A percentile compares a stretch with the other conserved stretches of the same genome.
These are phyloP conservation scores for Neofusicoccum cordaticola DNA, from an alignment of 2,329 filamentous ascomycete species.

Conservation along the genomic window DNA sequence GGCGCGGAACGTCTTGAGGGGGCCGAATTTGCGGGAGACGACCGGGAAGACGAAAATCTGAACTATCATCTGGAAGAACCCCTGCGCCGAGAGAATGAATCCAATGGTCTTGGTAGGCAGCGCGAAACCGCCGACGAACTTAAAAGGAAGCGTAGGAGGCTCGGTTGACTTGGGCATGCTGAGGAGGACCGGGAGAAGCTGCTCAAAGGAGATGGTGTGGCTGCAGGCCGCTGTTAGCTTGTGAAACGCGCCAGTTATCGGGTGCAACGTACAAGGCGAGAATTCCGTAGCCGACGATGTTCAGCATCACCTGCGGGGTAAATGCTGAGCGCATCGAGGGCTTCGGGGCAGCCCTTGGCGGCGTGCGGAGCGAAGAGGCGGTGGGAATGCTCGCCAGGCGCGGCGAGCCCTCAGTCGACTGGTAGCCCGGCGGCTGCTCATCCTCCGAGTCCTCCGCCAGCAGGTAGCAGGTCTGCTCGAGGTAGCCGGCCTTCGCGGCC, in stretches of 20 bases:
- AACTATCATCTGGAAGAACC: slow-evolving; percentile 82
- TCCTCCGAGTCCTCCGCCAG: slow-evolving; percentile 56
- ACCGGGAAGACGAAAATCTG: slow-evolving; percentile 82
- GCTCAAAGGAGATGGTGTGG: slow-evolving; percentile 95
- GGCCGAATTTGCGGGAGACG: slow-evolving; percentile 71
- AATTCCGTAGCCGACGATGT: slow-evolving; percentile 87
- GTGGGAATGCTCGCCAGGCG: slow-evolving; percentile 40
- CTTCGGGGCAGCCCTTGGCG: slow-evolving; percentile 21
- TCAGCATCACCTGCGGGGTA: slow-evolving; percentile 78
- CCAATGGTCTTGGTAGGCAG: slow-evolving; percentile 82
- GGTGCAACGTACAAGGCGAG: slow-evolving; percentile 77
- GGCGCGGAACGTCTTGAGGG: slow-evolving; percentile 76
- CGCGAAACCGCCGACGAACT: slow-evolving; percentile 83
- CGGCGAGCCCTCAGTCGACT: slow-evolving; percentile 55
- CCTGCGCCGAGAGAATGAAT: slow-evolving; percentile 83
- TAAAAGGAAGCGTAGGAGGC: slow-evolving; percentile 69
- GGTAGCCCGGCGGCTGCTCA: slow-evolving; percentile 67
- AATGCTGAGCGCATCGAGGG: slow-evolving; percentile 59
- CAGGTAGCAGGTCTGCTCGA: slow-evolving; percentile 61
- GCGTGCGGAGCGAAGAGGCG: slow-evolving; percentile 18
- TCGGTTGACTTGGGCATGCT: slow-evolving; percentile 61
- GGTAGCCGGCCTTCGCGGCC: slow-evolving; percentile 43
- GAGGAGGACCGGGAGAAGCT: slow-evolving; percentile 88
- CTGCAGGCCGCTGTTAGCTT: slow-evolving; percentile 47
- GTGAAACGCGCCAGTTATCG: slow-evolving; percentile 19